Evolutionary conservation across 2,329 filamentous ascomycete genomes (phyloP), one percentile per base, ranked within the genome.

Genomic region (Ophiocordyceps camponoti-saundersi): DNA sequence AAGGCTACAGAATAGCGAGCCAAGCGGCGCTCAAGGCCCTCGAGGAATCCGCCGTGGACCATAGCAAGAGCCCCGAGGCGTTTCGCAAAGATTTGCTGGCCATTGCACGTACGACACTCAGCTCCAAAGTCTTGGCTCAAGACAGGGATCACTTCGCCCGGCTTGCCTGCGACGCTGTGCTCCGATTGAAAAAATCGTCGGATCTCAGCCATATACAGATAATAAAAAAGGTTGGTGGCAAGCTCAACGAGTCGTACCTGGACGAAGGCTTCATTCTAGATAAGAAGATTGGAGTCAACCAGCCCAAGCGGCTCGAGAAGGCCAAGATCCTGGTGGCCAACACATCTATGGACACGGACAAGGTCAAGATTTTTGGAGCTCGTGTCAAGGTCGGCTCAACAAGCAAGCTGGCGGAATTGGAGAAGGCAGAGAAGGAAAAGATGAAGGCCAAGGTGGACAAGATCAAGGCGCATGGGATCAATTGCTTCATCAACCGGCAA

Each of bases 401-500:
- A 3, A 87, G 87, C 63, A 95, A 96, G 73, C 77, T 98, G 45
- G 92, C 92, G n/a, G 92, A 98, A 59, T 73, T 98, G 47, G 92
- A 98, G 67, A 95, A 93, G 75, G 92, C 92, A 6, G 92, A 96
- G 72, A 84, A 87, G 59, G 92, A 98, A 59, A 96, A 96, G 80
- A 98, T 98, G 92, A 93, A 89, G 75, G 84, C 85, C 54, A 98
- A 98, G 77, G 92, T 98, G 43, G 92, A 98, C 53, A 90, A 87
- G 67, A 98, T 98, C 71, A 98, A 96, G 77, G 77, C 87, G 44
- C 92, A 98, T 61, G 92, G 92, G 49, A 95, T 98, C 70, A 98
- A 98, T 77, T 96, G 92, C 74, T 98, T 98, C 67, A 95, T 98
- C 66, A 98, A 98, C 77, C 77, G 92, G 56, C 92, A 98, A 66